A percentile compares a stretch with the other conserved stretches of the same genome.
Evolutionary conservation across 352 stramenopile genomes (phyloP).

Genomic region (Phytophthora nicotianae): DNA sequence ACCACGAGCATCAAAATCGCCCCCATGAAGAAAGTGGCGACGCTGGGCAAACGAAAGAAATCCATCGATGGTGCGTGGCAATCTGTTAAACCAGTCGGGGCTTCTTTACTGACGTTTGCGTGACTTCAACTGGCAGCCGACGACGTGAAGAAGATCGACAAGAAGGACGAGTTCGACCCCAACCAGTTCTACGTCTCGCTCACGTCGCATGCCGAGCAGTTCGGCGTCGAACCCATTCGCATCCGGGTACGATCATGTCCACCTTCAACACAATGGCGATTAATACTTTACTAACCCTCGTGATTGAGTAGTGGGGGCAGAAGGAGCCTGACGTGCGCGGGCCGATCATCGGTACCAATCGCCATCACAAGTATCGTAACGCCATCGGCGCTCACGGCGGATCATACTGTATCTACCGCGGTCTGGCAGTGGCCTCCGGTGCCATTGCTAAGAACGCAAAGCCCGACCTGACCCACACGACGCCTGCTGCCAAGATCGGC

Average conservation of each 20-base stretch:
- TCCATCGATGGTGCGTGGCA: constrained; percentile 72
- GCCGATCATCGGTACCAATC: constrained; percentile 95
- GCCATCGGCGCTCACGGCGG: constrained; percentile 98
- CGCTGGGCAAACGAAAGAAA: constrained; percentile 90
- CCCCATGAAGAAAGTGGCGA: constrained; percentile 82
- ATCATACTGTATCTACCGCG: constrained; percentile 99
- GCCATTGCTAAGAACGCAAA: constrained; percentile 71
- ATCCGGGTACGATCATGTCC: constrained; percentile 60
- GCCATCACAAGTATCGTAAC: constrained; percentile 96
- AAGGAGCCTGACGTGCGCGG: constrained; percentile 90
- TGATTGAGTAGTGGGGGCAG: constrained; percentile 88
- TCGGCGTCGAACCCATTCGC: constrained; percentile 85
- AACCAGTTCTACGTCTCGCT: constrained; percentile 90
- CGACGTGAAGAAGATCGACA: constrained; percentile 80
- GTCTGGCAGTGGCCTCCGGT: constrained; percentile 91
- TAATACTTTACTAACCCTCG: constrained; percentile 5
- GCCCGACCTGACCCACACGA: constrained; percentile 92
- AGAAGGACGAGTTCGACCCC: constrained; percentile 87
- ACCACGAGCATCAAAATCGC: constrained; percentile 24
- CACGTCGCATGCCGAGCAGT: constrained; percentile 87
- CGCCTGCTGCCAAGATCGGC: constrained; percentile 97
- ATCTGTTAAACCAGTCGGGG: no score
- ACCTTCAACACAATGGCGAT: background rate
- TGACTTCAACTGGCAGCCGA: constrained; percentile 49
- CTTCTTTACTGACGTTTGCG: constrained; percentile 12